Evolutionary conservation across 2,329 filamentous ascomycete species (phyloP), one percentile per base, ranked within the genome.

Genomic region (Macroventuria anomochaeta): DNA sequence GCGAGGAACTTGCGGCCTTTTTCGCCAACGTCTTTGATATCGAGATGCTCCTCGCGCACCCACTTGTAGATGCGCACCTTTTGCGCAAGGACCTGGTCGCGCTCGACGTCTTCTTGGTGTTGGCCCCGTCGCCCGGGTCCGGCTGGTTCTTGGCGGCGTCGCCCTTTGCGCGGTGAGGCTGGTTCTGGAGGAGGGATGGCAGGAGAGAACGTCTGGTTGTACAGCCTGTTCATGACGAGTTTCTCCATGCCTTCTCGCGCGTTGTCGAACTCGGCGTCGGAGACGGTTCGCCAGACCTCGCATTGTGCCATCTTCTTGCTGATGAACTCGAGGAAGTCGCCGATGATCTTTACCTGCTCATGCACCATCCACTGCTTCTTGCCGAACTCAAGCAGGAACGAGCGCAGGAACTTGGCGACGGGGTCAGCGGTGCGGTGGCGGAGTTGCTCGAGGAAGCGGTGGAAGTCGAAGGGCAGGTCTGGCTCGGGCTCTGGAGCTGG

Each of bases 291-390:
- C 95, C 95, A 99, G 3, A 99, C 91, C 58, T 99, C 95, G 70
- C 95, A 99, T 61, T 91, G 85, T 12, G 89, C 91, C 96, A 99
- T 99, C 79, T 97, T 97, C 77, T 96, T 96, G 47, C 90, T 90
- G 60, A 99, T 99, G 69, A 99, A 99, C 37, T 92, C 87, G 40
- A 99, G 80, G 64, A 99, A 99, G 73, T 99, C 96, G 62, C 91
- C 87, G 57, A 99, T 96, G 58, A 99, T 97, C 77, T 99, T 99
- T 72, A 97, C 95, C 75, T 99, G 95, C 77, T 99, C 95, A 72
- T 99, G 95, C 6, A 97, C 95, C 90, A 96, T 96, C 95, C 95
- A 99, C 75, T 97, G 95, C 64, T 93, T 91, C 79, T 97, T 99
- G 29, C 87, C 91, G 76, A 99, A 99, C 74, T 99, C 96, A 41